Evolutionary conservation across 202 grass and related monocot genomes (phyloP).

Genomic region (Musa balbisiana): DNA sequence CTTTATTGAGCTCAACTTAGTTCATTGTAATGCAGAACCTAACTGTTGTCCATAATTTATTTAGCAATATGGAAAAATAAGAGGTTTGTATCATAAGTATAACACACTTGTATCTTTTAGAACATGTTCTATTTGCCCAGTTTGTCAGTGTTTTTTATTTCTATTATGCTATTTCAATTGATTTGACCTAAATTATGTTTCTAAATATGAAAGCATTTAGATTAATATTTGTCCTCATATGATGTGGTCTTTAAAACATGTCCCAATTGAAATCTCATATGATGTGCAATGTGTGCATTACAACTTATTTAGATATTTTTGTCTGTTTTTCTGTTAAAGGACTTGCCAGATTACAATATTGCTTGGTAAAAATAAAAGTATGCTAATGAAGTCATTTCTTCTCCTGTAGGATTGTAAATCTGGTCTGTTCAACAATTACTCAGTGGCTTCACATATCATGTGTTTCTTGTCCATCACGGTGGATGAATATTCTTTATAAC

Average conservation of each 20-base stretch:
- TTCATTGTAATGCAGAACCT: background rate
- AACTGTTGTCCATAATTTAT: background rate
- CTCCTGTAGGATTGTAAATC: constrained; percentile 55
- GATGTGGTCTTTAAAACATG: background rate
- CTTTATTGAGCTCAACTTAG: background rate
- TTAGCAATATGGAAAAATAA: too few species aligned
- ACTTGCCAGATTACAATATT: background rate
- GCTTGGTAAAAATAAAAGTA: background rate
- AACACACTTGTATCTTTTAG: background rate
- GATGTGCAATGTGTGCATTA: background rate
- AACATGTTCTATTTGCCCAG: background rate
- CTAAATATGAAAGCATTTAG: background rate
- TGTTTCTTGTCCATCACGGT: constrained; percentile 66
- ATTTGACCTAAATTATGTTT: background rate
- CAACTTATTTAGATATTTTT: background rate
- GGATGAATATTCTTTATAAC: constrained; percentile 64
- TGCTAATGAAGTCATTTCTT: constrained; percentile 26
- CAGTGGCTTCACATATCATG: constrained; percentile 82
- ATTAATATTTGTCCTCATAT: background rate
- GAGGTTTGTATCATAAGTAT: background rate
- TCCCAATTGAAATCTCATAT: background rate
- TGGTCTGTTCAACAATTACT: constrained; percentile 90
- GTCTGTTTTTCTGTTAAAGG: background rate
- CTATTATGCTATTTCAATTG: background rate
- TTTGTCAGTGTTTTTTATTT: background rate